Percentiles rank a stretch among this genome's conserved stretches.
These are phyloP conservation scores for Magnaporthiopsis incrustans DNA, from an alignment of 2,329 filamentous ascomycete genomes.

Conservation along the genomic window DNA sequence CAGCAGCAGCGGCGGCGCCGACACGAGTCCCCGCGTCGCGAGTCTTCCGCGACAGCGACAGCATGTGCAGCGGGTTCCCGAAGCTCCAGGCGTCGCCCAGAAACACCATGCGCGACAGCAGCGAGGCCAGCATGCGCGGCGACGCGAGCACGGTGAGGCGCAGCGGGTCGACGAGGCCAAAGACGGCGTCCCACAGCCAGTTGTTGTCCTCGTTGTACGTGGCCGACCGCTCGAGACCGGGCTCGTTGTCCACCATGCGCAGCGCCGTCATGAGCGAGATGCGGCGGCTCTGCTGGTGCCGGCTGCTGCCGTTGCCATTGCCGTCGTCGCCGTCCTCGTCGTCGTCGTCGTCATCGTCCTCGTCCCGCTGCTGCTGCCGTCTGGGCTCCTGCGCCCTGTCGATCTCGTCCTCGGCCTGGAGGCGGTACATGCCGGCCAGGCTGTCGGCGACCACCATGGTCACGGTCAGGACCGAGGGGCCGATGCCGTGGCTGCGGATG, in stretches of 20 bases:
- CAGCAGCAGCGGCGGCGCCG: no score
- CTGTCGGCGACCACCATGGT: slow-evolving; percentile 28
- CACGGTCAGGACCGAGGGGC: slow-evolving; percentile 32
- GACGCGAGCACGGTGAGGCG: slow-evolving; percentile 52
- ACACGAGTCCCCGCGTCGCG: no score
- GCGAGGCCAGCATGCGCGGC: slow-evolving; percentile 51
- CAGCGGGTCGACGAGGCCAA: slow-evolving; percentile 43
- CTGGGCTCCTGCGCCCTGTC: not conserved
- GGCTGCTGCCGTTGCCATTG: not conserved
- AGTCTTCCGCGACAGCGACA: slow-evolving; percentile 33
- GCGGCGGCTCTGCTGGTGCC: not conserved
- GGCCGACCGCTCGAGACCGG: slow-evolving; percentile 15
- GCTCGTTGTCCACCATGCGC: not conserved
- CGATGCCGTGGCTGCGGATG: slow-evolving; percentile 26
- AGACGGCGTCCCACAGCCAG: slow-evolving; percentile 49
- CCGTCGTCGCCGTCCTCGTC: not conserved
- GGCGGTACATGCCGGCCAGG: slow-evolving; percentile 8
- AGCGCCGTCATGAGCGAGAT: not conserved
- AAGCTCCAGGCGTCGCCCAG: slow-evolving; percentile 56
- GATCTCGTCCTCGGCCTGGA: not conserved
- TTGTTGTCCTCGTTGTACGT: slow-evolving; percentile 23
- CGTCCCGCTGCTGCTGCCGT: not conserved
- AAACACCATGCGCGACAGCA: slow-evolving; percentile 50
- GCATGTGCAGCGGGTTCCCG: slow-evolving; percentile 52
- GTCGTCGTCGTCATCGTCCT: not conserved